Evolutionary conservation across 352 stramenopile genomes (phyloP), one percentile per base, ranked within the genome.

Genomic region (Pilasporangium apinafurcum): DNA sequence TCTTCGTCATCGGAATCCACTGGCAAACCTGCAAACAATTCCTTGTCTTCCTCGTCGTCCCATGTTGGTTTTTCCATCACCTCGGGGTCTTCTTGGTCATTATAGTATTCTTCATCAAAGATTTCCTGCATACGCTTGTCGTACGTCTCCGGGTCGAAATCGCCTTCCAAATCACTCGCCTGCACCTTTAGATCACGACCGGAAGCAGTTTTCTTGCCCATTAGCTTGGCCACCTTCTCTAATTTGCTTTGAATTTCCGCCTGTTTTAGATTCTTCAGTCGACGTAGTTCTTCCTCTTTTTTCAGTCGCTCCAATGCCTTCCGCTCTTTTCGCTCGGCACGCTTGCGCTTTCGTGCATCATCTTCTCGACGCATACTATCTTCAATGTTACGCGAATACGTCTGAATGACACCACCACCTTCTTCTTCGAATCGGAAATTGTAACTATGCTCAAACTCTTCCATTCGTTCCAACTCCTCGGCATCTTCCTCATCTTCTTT

Each of bases 391-490:
- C 95, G 69, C 18, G 85, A 53, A 52, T 97, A 75, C 7, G 72
- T 95, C 50, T 91, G 62, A 46, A 97, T 95, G 22, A 91, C 39
- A 5, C 77, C 77, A 24, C 78, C 86, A 26, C 79, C 89, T 38
- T 96, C 91, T 65, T 99, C 92, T 68, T 99, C 97, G 57, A 98
- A 99, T 16, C 97, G 91, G 61, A 99, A 99, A 65, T 99, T 99
- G 79, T 99, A 99, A 29, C 94, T 89, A 50, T 95, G 86, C 65
- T 99, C 97, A 67, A 98, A 99, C 20, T 94, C 83, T 50, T 99
- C 97, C 9, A 88, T 90, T 39, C 91, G 85, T 33, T 99, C 93
- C 14, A 98, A 56, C 44, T 86, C 88, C 37, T 98, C 86, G 8
- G 84, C 80, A 40, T 97, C 86, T 33, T 94, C 84, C 10, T 92